Conservation (phyloP, 2,329 filamentous ascomycete genomes). For the Pyrenochaeta sp. region DNA sequence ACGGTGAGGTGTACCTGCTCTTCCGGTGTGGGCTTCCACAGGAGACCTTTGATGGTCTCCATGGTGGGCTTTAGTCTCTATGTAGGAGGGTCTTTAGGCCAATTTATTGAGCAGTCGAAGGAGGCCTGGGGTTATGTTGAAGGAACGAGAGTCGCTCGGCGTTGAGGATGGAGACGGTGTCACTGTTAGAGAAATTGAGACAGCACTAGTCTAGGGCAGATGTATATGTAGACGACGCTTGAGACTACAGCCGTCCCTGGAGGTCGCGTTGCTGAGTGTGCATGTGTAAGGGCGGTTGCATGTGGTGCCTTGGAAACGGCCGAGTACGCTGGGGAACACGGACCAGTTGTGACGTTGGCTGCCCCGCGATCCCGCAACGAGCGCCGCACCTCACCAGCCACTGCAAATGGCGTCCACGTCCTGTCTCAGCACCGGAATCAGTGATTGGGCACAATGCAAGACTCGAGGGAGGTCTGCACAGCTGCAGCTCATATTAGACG, state of each 20-base stretch:
- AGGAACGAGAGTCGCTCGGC: not conserved
- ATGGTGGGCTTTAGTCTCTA: slow-evolving; percentile 57
- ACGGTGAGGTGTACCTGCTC: slow-evolving; percentile 71
- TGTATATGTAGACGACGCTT: too few relatives aligned
- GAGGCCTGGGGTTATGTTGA: not conserved
- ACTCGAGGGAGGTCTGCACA: slow-evolving; percentile 6
- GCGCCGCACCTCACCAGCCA: slow-evolving; percentile 30
- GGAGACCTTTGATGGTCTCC: slow-evolving; percentile 86
- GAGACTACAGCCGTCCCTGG: not conserved
- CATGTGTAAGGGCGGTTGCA: slow-evolving; percentile 14
- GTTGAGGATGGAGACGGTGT: too few relatives aligned
- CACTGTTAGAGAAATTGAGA: too few relatives aligned
- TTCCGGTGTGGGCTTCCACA: slow-evolving; percentile 91
- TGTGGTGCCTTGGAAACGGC: slow-evolving; percentile 28
- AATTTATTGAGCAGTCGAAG: too few relatives aligned
- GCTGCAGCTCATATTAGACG: slow-evolving; percentile 5
- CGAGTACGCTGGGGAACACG: slow-evolving; percentile 22
- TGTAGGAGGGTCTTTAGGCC: too few relatives aligned
- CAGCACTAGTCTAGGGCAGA: too few relatives aligned
- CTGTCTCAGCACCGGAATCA: too few relatives aligned
- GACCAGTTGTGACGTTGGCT: slow-evolving; percentile 37
- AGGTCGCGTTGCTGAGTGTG: slow-evolving; percentile 9
- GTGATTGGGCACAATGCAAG: too few relatives aligned
- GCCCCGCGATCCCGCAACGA: slow-evolving; percentile 19
- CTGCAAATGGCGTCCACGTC: slow-evolving; percentile 4